Percentiles rank a stretch among this genome's conserved stretches.
Evolutionary conservation across 1,284 basidiomycete species (phyloP).

Genomic region (Apiotrichum laibachii): DNA sequence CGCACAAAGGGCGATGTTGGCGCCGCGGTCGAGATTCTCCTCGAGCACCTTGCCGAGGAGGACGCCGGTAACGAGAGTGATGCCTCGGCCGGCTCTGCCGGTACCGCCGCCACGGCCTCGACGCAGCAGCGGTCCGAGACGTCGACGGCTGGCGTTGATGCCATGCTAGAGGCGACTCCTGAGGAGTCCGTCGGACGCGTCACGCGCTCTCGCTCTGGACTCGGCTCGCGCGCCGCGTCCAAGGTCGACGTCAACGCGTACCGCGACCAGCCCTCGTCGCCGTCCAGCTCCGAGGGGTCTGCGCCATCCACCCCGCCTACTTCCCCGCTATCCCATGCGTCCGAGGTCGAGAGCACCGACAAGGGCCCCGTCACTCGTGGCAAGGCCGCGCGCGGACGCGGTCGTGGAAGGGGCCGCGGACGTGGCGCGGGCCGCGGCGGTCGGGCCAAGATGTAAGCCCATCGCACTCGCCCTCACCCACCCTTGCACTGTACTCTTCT

Average conservation of each 20-base stretch:
- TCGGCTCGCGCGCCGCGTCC: background rate
- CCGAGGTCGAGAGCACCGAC: constrained; percentile 9
- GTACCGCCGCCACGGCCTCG: constrained; percentile 4
- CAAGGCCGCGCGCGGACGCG: background rate
- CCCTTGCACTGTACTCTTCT: background rate
- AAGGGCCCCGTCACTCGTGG: background rate
- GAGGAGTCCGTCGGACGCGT: background rate
- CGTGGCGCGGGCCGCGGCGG: background rate
- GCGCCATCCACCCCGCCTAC: constrained; percentile 14
- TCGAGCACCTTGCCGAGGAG: constrained; percentile 31
- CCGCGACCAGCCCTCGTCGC: constrained; percentile 9
- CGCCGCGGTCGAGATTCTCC: constrained; percentile 40
- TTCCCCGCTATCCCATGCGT: constrained; percentile 9
- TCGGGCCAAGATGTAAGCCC: constrained; percentile 14
- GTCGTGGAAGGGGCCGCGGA: background rate
- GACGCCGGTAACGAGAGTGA: constrained; percentile 18
- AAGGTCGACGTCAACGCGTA: constrained; percentile 10
- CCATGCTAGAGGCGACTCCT: constrained; percentile 4
- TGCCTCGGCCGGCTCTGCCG: background rate
- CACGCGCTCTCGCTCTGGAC: background rate
- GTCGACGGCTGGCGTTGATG: too few species aligned
- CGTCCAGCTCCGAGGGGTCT: constrained; percentile 7
- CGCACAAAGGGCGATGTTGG: constrained; percentile 38
- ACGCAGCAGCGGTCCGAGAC: background rate
- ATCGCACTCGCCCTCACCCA: background rate